Conservation (phyloP, 2,329 filamentous ascomycete species). For the Nectriaceae sp. region DNA sequence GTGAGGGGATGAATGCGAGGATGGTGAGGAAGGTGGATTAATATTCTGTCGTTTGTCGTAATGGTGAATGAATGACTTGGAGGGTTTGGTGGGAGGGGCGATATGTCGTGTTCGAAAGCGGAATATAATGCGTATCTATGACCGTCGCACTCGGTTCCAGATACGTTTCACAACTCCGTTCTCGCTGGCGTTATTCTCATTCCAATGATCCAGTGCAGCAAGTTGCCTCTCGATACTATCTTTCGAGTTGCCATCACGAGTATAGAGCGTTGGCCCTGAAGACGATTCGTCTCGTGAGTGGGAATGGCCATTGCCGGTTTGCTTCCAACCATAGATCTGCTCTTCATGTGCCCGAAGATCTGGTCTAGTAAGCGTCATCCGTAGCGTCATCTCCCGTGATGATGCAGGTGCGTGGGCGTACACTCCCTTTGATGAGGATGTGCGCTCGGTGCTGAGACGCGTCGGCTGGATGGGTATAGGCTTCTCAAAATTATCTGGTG, state of each 20-base stretch:
- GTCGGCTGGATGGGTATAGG: conserved; percentile 31
- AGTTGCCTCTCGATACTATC: conserved; percentile 57
- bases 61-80: neutral
- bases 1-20: neutral
- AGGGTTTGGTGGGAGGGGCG: neutral
- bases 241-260: conserved; percentile 43
- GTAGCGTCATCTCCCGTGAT: conserved; percentile 87
- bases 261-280: conserved; percentile 18
- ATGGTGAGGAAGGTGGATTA: neutral
- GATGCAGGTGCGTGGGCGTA: conserved; percentile 55
- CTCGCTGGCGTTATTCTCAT: conserved; percentile 38
- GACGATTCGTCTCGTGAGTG: conserved; percentile 35
- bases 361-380: conserved; percentile 91
- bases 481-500: conserved; percentile 52
- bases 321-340: conserved; percentile 70
- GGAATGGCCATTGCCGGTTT: conserved; percentile 43
- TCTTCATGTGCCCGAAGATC: conserved; percentile 79
- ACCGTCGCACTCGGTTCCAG: conserved; percentile 62
- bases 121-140: conserved; percentile 19
- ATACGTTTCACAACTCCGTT: conserved; percentile 61
- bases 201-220: conserved; percentile 54
- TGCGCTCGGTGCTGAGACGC: conserved; percentile 29
- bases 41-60: too few species aligned
- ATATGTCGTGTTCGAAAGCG: neutral
- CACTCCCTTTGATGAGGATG: conserved; percentile 35